These are phyloP conservation scores for Venturia pyrina DNA, from an alignment of 2,329 filamentous ascomycete genomes.

Conservation along the genomic window DNA sequence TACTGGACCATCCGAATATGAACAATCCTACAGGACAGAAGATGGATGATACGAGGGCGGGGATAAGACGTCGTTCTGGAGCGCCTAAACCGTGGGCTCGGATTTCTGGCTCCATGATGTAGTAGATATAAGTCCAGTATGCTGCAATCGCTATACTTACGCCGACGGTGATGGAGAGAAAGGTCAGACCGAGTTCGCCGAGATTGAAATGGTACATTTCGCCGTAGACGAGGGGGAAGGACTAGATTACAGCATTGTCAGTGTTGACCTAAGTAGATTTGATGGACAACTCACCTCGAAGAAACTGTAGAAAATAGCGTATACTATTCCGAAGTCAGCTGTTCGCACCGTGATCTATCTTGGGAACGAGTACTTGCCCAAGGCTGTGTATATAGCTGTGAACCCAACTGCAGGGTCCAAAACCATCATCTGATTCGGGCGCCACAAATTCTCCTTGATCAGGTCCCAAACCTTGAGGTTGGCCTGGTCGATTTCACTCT, in stretches of 20 bases:
- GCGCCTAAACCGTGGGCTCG: constrained; percentile 17
- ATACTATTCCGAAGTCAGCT: constrained; percentile 17
- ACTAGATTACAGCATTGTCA: neutral
- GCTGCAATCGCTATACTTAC: constrained; percentile 17
- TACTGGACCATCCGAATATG: constrained; percentile 42
- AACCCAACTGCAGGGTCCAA: constrained; percentile 25
- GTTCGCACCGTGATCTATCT: neutral
- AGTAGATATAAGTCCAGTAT: constrained; percentile 20
- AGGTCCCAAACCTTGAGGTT: constrained; percentile 12
- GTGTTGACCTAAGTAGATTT: constrained; percentile 15
- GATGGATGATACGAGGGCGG: constrained; percentile 22
- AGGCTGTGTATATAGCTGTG: constrained; percentile 22
- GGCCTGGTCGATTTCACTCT: constrained; percentile 14
- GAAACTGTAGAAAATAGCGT: constrained; percentile 22
- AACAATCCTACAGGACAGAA: constrained; percentile 24
- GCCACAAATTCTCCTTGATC: constrained; percentile 16
- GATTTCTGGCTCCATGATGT: constrained; percentile 18
- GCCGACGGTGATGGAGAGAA: constrained; percentile 24
- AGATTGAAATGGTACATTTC: constrained; percentile 30
- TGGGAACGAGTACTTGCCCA: neutral
- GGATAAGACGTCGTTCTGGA: constrained; percentile 23
- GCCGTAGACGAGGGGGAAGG: constrained; percentile 33
- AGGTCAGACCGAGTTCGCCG: constrained; percentile 24
- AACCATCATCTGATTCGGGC: constrained; percentile 22
- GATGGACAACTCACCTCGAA: constrained; percentile 14